These are phyloP conservation scores for Lactifluus hygrophoroides DNA, from an alignment of 768 basidiomycete genomes.

Conservation along the genomic window DNA sequence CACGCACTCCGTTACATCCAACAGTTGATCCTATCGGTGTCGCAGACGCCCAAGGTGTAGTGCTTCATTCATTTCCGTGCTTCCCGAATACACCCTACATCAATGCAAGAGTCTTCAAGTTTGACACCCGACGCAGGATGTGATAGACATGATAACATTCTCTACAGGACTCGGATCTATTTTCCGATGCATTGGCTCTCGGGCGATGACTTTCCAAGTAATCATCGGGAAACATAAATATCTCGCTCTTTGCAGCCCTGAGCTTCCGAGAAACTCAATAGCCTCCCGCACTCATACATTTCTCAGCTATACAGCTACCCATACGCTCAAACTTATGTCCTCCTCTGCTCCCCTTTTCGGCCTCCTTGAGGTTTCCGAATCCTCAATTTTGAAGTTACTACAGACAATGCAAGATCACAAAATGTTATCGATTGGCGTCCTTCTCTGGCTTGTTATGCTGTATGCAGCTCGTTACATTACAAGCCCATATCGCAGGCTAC, in stretches of 20 bases:
- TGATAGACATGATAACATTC: too few species aligned
- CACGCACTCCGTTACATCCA: too few species aligned
- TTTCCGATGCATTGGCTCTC: too few species aligned
- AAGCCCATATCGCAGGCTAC: too few species aligned
- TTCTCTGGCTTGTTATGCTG: background rate
- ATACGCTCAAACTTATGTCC: background rate
- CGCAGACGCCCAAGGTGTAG: too few species aligned
- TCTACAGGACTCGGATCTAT: too few species aligned
- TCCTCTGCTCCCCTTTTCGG: background rate
- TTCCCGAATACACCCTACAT: too few species aligned
- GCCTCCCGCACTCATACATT: background rate
- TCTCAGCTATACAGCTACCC: background rate
- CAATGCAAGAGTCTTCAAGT: too few species aligned
- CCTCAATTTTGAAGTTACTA: background rate
- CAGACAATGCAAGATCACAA: background rate
- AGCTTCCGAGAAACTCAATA: background rate
- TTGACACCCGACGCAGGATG: too few species aligned
- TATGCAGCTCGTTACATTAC: background rate
- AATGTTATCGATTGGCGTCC: background rate
- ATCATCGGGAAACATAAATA: background rate
- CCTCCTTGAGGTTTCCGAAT: background rate
- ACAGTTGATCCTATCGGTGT: too few species aligned
- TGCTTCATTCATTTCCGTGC: too few species aligned
- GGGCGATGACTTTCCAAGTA: too few species aligned
- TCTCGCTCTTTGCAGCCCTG: background rate